Conservation (phyloP, 129 eudicot species). For the Centella asiatica region DNA sequence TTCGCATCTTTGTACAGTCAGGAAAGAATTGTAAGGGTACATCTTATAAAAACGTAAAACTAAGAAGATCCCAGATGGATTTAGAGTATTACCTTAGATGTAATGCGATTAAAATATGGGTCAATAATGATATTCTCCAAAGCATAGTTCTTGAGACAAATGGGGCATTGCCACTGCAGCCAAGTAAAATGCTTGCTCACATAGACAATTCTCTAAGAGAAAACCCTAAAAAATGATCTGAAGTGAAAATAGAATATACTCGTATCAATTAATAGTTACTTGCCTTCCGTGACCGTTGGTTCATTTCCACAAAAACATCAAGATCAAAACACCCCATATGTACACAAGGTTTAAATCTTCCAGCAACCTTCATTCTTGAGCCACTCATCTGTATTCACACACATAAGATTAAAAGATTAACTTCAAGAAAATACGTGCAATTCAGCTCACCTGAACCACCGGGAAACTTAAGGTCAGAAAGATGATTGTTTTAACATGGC, state of each 20-base stretch:
- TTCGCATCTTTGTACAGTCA: slow-evolving; percentile 30
- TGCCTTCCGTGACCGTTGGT: slow-evolving; percentile 66
- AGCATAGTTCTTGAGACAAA: slow-evolving; percentile 57
- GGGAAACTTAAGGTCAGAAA: too few species aligned
- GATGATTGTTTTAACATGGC: too few species aligned
- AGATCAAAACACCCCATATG: slow-evolving; percentile 75
- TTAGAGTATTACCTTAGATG: slow-evolving; percentile 32
- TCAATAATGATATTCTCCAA: slow-evolving; percentile 53
- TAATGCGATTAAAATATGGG: slow-evolving; percentile 56
- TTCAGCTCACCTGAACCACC: not conserved
- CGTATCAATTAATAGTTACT: slow-evolving; percentile 20
- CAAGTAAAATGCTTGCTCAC: not conserved
- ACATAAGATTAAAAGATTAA: not conserved
- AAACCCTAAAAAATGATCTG: not conserved
- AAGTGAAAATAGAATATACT: not conserved
- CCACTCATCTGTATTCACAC: slow-evolving; percentile 54
- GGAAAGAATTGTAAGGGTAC: not conserved
- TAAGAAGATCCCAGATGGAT: not conserved
- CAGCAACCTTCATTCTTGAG: slow-evolving; percentile 62
- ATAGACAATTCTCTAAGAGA: slow-evolving; percentile 4
- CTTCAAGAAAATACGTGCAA: not conserved
- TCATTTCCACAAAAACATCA: slow-evolving; percentile 47
- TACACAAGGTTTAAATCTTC: slow-evolving; percentile 54
- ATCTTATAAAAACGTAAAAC: not conserved
- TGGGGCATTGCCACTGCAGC: slow-evolving; percentile 80